Evolutionary conservation across 2,329 filamentous ascomycete species (phyloP).

Genomic region (Pseudogymnoascus sp.): DNA sequence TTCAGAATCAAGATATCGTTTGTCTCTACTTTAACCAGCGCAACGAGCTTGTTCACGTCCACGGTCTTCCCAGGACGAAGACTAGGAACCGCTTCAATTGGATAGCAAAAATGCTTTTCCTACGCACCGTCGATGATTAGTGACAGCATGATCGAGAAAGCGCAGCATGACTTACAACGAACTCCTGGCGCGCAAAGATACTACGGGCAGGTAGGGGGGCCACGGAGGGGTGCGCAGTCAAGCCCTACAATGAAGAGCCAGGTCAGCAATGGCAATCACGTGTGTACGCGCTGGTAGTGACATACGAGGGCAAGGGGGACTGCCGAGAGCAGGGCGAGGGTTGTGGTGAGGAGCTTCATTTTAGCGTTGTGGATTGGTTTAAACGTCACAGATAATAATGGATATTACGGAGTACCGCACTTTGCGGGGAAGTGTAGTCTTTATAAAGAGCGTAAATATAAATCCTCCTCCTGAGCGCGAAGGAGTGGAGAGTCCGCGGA

Average conservation of each 20-base stretch:
- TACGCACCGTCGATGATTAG: neutral
- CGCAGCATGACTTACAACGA: neutral
- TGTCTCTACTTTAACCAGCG: neutral
- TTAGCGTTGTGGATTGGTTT: neutral
- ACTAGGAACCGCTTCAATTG: neutral
- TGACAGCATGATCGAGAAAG: neutral
- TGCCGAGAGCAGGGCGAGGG: neutral
- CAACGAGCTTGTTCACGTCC: neutral
- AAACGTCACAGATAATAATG: neutral
- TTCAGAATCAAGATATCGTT: neutral
- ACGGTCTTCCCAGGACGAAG: neutral
- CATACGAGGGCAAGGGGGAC: neutral
- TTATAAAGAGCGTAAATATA: neutral
- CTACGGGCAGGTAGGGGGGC: neutral
- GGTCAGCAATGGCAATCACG: neutral
- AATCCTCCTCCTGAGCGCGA: neutral
- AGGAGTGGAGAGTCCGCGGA: neutral
- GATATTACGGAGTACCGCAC: neutral
- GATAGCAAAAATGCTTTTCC: neutral
- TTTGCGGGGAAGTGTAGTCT: neutral
- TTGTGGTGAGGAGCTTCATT: neutral
- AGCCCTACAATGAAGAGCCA: neutral
- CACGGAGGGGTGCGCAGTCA: neutral
- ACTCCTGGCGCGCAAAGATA: neutral
- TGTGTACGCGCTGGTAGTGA: neutral